Evolutionary conservation across 352 stramenopile species (phyloP).

Genomic region (Phytophthora podocarpi): DNA sequence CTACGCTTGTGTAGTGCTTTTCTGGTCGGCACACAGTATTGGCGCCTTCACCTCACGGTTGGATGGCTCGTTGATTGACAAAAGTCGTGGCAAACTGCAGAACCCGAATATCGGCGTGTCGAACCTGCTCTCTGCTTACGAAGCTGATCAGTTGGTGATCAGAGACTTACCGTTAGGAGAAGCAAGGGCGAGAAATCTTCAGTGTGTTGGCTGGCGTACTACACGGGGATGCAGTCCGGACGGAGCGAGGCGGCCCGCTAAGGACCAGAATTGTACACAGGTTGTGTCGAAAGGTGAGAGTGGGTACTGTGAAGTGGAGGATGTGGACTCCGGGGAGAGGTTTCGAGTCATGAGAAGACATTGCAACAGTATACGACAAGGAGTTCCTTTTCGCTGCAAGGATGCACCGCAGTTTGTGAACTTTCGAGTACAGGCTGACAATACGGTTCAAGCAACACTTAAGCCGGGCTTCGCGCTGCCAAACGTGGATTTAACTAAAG

Average conservation of each 20-base stretch:
- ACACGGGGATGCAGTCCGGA: conserved; percentile 16
- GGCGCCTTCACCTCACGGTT: conserved; percentile 10
- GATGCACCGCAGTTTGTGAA: conserved; percentile 40
- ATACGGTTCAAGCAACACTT: not conserved
- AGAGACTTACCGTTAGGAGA: conserved; percentile 8
- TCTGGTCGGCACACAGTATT: conserved; percentile 23
- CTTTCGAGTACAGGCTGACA: conserved; percentile 21
- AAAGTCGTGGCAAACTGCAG: not conserved
- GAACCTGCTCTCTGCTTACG: not conserved
- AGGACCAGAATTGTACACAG: conserved; percentile 20
- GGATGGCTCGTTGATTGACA: conserved; percentile 5
- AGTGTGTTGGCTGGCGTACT: conserved; percentile 25
- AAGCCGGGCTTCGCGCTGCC: conserved; percentile 18
- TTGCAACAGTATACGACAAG: conserved; percentile 31
- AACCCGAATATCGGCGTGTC: not conserved
- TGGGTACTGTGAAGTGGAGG: conserved; percentile 48
- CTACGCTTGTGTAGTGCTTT: conserved; percentile 21
- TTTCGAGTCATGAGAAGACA: conserved; percentile 37
- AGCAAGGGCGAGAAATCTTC: not conserved
- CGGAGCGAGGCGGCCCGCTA: not conserved
- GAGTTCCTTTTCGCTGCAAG: conserved; percentile 40
- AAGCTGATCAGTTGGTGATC: not conserved
- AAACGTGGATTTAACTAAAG: not conserved
- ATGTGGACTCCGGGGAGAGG: conserved; percentile 13
- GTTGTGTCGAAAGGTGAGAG: conserved; percentile 20